Evolutionary conservation across 2,329 filamentous ascomycete genomes (phyloP), one percentile per base, ranked within the genome.

Genomic region (Alternaria gaisen): DNA sequence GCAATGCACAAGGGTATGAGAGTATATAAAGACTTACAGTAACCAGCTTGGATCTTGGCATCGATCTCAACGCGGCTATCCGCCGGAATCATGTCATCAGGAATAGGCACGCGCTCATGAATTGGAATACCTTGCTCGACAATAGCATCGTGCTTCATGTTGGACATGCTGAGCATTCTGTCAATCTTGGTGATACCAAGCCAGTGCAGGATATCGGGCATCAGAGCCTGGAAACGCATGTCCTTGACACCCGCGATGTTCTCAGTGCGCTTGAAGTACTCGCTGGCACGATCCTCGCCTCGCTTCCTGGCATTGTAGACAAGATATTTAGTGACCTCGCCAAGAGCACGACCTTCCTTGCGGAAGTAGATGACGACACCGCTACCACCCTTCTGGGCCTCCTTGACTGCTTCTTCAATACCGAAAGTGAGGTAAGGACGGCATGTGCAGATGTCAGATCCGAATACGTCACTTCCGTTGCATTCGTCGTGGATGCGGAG

Each of bases 1-100:
- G 72, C 67, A 58, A 43, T 47, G 14, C 24, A 24, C 26, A 46
- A 11, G 20, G 56, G 51, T 53, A 42, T 12, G 10, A 36, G 50
- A 34, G 52, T 38, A 34, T 20, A 28, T 41, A 34, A 28, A 47
- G 28, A 81, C 88, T 80, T 81, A 93, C 91, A 90, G 74, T 90
- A 90, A 22, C 88, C 95, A 62, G 94, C 93, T 71, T 94, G 95
- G 76, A 98, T 97, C 84, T 98, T 98, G 60, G 95, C 95, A 80
- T 98, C 95, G 74, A 98, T 99, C 80, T 99, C 95, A n/a, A 98
- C 95, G 68, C 94, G 86, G 54, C 93, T 97, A 80, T 98, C 95
- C 65, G 90, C 92, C 12, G 95, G 95, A 71, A 98, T 97, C 87
- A 95, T 89, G 32, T 95, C 91, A 67, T 97, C 93, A 4, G 94